Base-by-base conservation (phyloP, 768 basidiomycete genomes). In the Termitomyces heimii region DNA sequence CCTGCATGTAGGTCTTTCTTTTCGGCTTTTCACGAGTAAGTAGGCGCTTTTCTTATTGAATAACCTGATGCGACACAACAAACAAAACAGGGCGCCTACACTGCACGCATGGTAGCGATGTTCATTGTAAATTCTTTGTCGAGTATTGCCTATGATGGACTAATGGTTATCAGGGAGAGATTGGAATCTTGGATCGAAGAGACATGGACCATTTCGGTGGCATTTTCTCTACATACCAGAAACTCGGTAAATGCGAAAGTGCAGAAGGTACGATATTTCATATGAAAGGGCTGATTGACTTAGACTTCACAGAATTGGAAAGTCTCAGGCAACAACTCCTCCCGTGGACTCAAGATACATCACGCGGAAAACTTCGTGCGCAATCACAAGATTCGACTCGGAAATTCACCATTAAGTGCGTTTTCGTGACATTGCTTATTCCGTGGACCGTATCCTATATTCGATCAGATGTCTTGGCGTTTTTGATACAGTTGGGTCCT, bases 11-110 rank as follows among this genome's bases (percentile, higher is more conserved):
- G 88, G 83, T 90, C 14, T 89, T 85, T 67, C 75, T 89, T 29
- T 90, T 90, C 68, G 88, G 88, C 7, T 89, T 89, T 68, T 89
- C 87, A 16, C 75, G 88, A 66, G 86, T 86, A 65, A 58, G 78
- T 35, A 16, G 4, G 18, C 24, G 13, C 26, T 10, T 26, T 24
- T 34, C n/a, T 7, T 22, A 39, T 44, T 10, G n/a, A n/a, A 22
- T 32, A 29, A 18, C 18, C 20, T 28, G 24, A 34, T 29, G 46
- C 46, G 58, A 68, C 20, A 5, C 46, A 58, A 68, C 20, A 5
- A 34, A 26, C 20, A 31, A 45, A 35, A 28, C 55, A 88, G 86
- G 88, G 88, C 5, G 88, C 86, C 60, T 90, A 89, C 66, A 89
- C 88, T 0, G 88, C 79, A 6, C 77, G 88, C 32, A 88, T 88